A percentile compares a stretch with the other conserved stretches of the same genome.
Evolutionary conservation across 225 moss, liverwort and hornwort genomes (phyloP).

Genomic region (Lunularia cruciata): DNA sequence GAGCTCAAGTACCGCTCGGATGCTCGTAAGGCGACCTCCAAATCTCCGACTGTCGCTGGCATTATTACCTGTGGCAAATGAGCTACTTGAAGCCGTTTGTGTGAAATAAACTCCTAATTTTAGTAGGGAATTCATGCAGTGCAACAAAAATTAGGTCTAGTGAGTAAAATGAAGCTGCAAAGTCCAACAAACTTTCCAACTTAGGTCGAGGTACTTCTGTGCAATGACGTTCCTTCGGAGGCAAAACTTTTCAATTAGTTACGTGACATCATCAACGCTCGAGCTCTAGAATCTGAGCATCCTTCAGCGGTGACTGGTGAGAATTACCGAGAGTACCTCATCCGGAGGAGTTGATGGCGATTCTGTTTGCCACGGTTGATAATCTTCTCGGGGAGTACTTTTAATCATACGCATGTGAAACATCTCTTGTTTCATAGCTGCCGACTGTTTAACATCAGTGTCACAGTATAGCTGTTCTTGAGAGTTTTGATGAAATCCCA

Average conservation of each 20-base stretch:
- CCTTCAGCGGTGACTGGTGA: background rate
- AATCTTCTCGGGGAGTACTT: background rate
- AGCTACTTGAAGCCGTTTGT: background rate
- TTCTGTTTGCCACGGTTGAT: background rate
- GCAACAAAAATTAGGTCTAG: background rate
- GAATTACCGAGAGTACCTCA: background rate
- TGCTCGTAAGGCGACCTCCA: slow-evolving; percentile 31
- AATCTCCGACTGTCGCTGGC: slow-evolving; percentile 23
- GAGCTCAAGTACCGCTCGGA: slow-evolving; percentile 33
- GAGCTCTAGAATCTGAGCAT: background rate
- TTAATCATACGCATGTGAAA: background rate
- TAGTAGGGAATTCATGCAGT: background rate
- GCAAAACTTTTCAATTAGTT: background rate
- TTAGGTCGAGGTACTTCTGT: background rate
- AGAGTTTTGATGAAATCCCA: background rate
- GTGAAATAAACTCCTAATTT: background rate
- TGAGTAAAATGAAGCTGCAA: background rate
- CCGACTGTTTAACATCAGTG: background rate
- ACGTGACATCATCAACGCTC: background rate
- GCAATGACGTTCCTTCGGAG: background rate
- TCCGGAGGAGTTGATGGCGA: background rate
- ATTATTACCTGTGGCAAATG: slow-evolving; percentile 20
- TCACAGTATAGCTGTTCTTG: background rate
- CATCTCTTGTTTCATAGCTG: slow-evolving; percentile 1
- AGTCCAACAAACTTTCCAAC: background rate